phyloP scores from a whole-genome alignment of 1,284 basidiomycete genomes.

The Ustilago esculenta region DNA sequence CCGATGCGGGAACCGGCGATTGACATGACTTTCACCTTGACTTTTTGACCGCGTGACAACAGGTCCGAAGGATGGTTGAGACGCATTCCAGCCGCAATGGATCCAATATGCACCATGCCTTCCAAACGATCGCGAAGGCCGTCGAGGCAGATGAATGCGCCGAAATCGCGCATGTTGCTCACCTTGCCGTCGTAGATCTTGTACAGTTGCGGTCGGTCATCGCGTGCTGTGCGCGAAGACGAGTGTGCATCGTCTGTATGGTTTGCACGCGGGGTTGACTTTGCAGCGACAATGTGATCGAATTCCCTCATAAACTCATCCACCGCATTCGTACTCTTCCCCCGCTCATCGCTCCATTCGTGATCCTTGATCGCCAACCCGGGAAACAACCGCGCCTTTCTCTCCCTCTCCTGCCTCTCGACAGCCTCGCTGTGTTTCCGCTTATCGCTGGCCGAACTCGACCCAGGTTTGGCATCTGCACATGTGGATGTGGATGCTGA shows the following conservation, averaged over 20 bases:
- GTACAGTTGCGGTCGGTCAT: constrained; percentile 86
- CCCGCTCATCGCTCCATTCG: constrained; percentile 69
- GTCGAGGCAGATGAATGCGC: constrained; percentile 89
- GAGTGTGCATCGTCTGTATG: too few species aligned
- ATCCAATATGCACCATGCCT: constrained; percentile 95
- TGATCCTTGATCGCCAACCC: constrained; percentile 86
- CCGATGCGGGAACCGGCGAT: constrained; percentile 82
- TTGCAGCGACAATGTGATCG: constrained; percentile 72
- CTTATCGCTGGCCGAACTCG: constrained; percentile 58
- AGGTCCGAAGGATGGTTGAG: constrained; percentile 88
- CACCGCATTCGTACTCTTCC: constrained; percentile 73
- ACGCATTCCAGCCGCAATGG: constrained; percentile 78
- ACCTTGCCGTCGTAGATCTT: constrained; percentile 94
- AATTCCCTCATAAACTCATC: constrained; percentile 86
- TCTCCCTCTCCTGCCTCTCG: constrained; percentile 74
- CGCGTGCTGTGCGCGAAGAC: too few species aligned
- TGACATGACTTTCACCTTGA: constrained; percentile 86
- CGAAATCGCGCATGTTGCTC: constrained; percentile 89
- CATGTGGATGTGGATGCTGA: too few species aligned
- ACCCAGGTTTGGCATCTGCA: constrained; percentile 68
- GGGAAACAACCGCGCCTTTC: constrained; percentile 86
- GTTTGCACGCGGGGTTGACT: neutral
- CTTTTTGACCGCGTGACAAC: constrained; percentile 81
- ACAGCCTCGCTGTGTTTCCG: constrained; percentile 69
- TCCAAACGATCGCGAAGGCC: constrained; percentile 85